A percentile compares a stretch with the other conserved stretches of the same genome.
Conservation (phyloP, 1,284 basidiomycete species). For the Fomitopsis palustris region DNA sequence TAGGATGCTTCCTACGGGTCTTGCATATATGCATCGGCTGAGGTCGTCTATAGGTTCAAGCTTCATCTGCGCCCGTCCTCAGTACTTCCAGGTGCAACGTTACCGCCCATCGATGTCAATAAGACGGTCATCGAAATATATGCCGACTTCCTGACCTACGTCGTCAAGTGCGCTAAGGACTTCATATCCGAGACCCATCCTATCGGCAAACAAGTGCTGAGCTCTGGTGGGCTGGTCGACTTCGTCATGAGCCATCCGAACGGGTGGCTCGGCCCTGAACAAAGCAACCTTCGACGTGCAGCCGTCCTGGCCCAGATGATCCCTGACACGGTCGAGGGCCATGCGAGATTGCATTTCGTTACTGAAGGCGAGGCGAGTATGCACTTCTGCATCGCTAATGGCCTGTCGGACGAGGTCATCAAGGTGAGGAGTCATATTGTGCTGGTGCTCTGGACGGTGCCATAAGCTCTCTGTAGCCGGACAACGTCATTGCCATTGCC, state of each 20-base stretch:
- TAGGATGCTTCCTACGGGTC: constrained; percentile 17
- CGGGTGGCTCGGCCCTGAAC: constrained; percentile 42
- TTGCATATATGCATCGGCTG: not conserved
- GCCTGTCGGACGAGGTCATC: constrained; percentile 30
- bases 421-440: constrained; percentile 18
- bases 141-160: constrained; percentile 50
- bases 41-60: constrained; percentile 47
- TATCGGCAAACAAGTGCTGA: constrained; percentile 38
- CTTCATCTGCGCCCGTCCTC: constrained; percentile 45
- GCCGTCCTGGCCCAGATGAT: constrained; percentile 33
- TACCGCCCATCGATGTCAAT: constrained; percentile 44
- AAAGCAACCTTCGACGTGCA: constrained; percentile 36
- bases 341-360: constrained; percentile 37
- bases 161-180: constrained; percentile 38
- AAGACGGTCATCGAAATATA: constrained; percentile 46
- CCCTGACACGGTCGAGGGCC: constrained; percentile 23
- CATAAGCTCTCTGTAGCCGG: constrained; percentile 19
- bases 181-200: constrained; percentile 49
- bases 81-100: not conserved
- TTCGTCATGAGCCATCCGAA: constrained; percentile 41
- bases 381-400: constrained; percentile 40
- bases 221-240: constrained; percentile 24
- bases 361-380: constrained; percentile 51
- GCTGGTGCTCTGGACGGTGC: not conserved
- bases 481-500: constrained; percentile 46